Conservation (phyloP, 352 stramenopile species). For the Globisporangium spiculum region DNA sequence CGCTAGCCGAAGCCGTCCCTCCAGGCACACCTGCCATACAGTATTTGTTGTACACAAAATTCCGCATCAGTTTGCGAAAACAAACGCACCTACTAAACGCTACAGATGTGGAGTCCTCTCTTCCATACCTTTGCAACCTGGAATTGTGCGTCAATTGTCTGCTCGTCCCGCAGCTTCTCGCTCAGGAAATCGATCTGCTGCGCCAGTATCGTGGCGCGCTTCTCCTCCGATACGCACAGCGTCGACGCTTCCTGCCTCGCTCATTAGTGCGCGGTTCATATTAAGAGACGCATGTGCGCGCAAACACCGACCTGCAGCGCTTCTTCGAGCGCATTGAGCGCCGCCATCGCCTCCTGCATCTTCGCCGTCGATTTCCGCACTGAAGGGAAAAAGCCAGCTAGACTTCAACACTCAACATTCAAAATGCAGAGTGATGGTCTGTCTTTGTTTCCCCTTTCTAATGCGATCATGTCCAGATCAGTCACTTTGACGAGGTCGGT, state of each 20-base stretch:
- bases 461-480: background rate
- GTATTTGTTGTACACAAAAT: background rate
- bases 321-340: slow-evolving; percentile 30
- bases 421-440: slow-evolving; percentile 25
- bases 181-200: slow-evolving; percentile 19
- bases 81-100: background rate
- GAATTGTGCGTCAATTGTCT: background rate
- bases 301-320: slow-evolving; percentile 26
- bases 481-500: slow-evolving; percentile 18
- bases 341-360: slow-evolving; percentile 26
- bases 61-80: background rate
- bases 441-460: slow-evolving; percentile 16
- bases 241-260: slow-evolving; percentile 11
- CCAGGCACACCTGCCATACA: background rate
- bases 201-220: background rate
- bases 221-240: slow-evolving; percentile 14
- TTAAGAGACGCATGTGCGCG: background rate
- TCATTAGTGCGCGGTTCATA: too few species aligned
- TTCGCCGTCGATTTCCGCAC: background rate
- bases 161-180: slow-evolving; percentile 10
- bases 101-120: background rate
- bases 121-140: background rate
- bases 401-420: slow-evolving; percentile 21
- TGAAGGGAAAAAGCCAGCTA: background rate
- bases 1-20: slow-evolving; percentile 3